Evolutionary conservation across 176 grass and related monocot species (phyloP), one percentile per base, ranked within the genome.

Genomic region (Tillandsia leiboldiana): DNA sequence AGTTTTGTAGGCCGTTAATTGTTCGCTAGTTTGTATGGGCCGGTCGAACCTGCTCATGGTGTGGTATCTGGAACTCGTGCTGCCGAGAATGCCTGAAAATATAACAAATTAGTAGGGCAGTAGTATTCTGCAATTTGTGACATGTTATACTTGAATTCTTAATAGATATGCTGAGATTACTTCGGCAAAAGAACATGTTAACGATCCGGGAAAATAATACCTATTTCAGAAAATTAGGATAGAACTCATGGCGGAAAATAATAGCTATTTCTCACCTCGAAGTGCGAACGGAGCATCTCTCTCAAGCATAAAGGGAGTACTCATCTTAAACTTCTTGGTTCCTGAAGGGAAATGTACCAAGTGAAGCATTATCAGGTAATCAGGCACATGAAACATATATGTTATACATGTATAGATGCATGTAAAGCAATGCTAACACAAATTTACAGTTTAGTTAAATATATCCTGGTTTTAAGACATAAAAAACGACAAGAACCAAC

Each of bases 71-170:
- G 64, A 75, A 56, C 50, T 75, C 11, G 74, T 64, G 53, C 59
- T 58, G 65, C 70, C 77, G 74, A 84, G 11, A 29, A 66, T 70
- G 17, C 77, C 74, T 88, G 81, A 79, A 70, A 81, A 70, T 26
- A 48, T 65, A 26, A 79, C 22, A 61, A 18, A 20, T 9, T 9
- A 20, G 23, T 23, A 67, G 2, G 50, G 7, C 23, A 84, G 17
- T 65, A 70, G 22, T 11, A 2, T 48, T 10, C 12, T 33, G 59
- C 54, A 17, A 14, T 10, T 12, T 28, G 51, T 57, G 64, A 63
- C 28, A 23, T 67, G 22, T 51, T 51, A 77, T 22, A 49, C 66
- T 27, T 42, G 33, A 42, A 7, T 42, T 42, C 54, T 77, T 48
- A 29, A 51, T 20, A 52, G 50, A 71, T 8, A 51, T 68, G 12